phyloP scores from a whole-genome alignment of 805 yeast genomes.

The Naumovozyma castellii region DNA sequence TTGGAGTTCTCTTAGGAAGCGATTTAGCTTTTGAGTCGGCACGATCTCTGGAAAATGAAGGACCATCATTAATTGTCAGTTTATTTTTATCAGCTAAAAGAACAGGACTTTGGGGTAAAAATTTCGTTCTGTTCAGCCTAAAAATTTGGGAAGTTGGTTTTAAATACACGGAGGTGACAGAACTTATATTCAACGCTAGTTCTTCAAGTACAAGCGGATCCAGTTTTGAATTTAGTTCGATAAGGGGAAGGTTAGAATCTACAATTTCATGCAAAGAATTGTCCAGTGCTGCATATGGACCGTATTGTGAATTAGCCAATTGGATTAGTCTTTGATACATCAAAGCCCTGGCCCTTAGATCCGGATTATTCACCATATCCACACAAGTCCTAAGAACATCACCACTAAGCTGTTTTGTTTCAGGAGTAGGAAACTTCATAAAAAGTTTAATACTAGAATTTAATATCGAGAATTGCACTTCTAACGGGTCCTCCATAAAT shows the following conservation, averaged over 20 bases:
- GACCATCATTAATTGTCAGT: background rate
- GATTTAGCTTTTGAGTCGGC: background rate
- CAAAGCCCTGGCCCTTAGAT: slow-evolving; percentile 73
- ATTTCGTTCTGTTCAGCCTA: slow-evolving; percentile 47
- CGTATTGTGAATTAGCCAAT: slow-evolving; percentile 2
- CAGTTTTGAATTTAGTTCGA: slow-evolving; percentile 59
- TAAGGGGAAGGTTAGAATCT: slow-evolving; percentile 50
- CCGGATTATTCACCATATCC: slow-evolving; percentile 72
- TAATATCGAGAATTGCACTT: slow-evolving; percentile 63
- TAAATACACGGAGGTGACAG: slow-evolving; percentile 73
- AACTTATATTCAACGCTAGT: slow-evolving; percentile 70
- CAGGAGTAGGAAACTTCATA: slow-evolving; percentile 41
- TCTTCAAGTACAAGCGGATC: slow-evolving; percentile 70
- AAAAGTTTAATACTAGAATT: slow-evolving; percentile 70
- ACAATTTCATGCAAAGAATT: slow-evolving; percentile 37
- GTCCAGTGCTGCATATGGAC: slow-evolving; percentile 2
- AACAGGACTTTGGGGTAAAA: slow-evolving; percentile 43
- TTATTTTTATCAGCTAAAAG: slow-evolving; percentile 23
- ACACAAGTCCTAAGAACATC: slow-evolving; percentile 57
- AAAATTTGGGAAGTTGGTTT: slow-evolving; percentile 79
- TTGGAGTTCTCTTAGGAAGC: slow-evolving; percentile 6
- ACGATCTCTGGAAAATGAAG: slow-evolving; percentile 2
- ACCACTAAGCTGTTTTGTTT: slow-evolving; percentile 49
- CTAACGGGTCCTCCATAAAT: slow-evolving; percentile 53
- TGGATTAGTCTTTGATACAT: slow-evolving; percentile 80